Evolutionary conservation across 106 monocot genomes (phyloP).

Genomic region (Allium cepa): DNA sequence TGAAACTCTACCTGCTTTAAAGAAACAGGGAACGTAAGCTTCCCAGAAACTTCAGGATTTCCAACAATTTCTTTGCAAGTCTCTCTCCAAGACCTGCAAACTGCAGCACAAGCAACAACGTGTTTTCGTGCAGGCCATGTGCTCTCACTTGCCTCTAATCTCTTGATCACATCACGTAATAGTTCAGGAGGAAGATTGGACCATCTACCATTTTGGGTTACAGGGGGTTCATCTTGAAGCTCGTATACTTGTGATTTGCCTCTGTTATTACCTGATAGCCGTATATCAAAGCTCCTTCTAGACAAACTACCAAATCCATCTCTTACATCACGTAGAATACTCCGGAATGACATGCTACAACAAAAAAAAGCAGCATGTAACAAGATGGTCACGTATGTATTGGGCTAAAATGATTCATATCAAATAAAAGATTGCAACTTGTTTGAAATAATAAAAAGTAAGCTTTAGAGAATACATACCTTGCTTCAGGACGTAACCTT

Average conservation of each 20-base stretch:
- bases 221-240: slow-evolving; percentile 14
- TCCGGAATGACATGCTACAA: slow-evolving; percentile 50
- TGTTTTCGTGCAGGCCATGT: slow-evolving; percentile 54
- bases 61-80: slow-evolving; percentile 59
- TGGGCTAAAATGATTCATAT: too few relatives aligned
- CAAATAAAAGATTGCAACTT: too few relatives aligned
- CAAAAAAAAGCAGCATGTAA: too few relatives aligned
- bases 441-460: too few relatives aligned
- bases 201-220: slow-evolving; percentile 46
- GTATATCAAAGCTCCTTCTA: slow-evolving; percentile 42
- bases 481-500: neutral
- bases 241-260: slow-evolving; percentile 52
- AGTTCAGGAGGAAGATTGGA: slow-evolving; percentile 55
- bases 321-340: slow-evolving; percentile 64
- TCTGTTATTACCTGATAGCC: slow-evolving; percentile 22
- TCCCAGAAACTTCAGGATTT: slow-evolving; percentile 53
- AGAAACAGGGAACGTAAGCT: slow-evolving; percentile 56
- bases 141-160: slow-evolving; percentile 57
- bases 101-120: slow-evolving; percentile 55
- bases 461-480: neutral
- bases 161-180: slow-evolving; percentile 51
- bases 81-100: slow-evolving; percentile 62
- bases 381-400: too few relatives aligned
- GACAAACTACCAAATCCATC: slow-evolving; percentile 55
- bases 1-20: slow-evolving; percentile 43